Conservation (phyloP, 202 grass and related monocot genomes). For the Thinopyrum obtusiflorum region DNA sequence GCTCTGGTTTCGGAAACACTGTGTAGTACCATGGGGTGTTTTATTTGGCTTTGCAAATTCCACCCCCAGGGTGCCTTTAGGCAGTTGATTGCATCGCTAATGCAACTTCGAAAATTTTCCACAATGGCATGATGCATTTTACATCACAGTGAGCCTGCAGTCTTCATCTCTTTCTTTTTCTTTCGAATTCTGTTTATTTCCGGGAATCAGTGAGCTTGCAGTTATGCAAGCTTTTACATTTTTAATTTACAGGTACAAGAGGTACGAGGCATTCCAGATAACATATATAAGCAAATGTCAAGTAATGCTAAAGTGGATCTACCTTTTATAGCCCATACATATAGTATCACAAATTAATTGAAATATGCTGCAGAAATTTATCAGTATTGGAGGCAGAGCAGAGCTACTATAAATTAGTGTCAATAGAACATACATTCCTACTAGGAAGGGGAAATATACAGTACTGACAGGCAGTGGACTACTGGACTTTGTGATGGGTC, state of each 20-base stretch:
- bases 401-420: neutral
- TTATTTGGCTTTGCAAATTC: too few species aligned
- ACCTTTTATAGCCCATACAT: neutral
- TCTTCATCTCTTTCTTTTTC: neutral
- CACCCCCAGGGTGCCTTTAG: neutral
- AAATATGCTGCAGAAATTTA: neutral
- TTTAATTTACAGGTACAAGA: neutral
- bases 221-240: conserved; percentile 11
- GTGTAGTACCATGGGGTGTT: too few species aligned
- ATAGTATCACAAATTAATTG: neutral
- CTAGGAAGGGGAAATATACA: neutral
- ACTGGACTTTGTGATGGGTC: neutral
- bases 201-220: neutral
- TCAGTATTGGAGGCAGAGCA: neutral
- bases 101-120: neutral
- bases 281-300: neutral
- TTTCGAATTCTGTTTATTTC: neutral
- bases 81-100: neutral
- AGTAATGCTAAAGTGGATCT: neutral
- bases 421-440: neutral
- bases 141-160: neutral
- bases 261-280: neutral
- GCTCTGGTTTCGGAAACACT: too few species aligned
- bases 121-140: neutral
- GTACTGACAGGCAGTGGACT: neutral